These are phyloP conservation scores for Kickxella alabastrina DNA, from an alignment of 192 early-diverging fungal species.

Conservation along the genomic window DNA sequence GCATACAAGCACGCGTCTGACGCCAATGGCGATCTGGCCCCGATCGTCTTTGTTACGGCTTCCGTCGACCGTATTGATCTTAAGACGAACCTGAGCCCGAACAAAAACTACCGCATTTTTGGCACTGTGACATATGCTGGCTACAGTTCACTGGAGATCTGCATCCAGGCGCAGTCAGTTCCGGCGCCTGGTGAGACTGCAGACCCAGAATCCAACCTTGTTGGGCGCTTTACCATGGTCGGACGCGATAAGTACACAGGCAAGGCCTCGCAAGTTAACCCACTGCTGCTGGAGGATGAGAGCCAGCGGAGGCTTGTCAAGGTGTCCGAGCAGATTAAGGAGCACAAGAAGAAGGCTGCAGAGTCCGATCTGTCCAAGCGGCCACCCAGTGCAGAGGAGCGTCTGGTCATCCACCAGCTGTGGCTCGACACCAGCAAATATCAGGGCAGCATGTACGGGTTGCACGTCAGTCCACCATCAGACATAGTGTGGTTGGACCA, in stretches of 20 bases:
- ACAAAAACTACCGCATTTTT: conserved; percentile 69
- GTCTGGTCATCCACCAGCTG: conserved; percentile 71
- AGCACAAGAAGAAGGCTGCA: conserved; percentile 50
- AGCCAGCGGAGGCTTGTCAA: conserved; percentile 68
- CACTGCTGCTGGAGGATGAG: conserved; percentile 67
- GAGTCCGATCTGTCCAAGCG: conserved; percentile 56
- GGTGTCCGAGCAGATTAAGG: conserved; percentile 64
- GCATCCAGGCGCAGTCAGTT: conserved; percentile 64
- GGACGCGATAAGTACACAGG: conserved; percentile 67
- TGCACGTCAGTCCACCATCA: conserved; percentile 32
- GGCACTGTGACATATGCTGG: conserved; percentile 86
- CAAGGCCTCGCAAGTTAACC: conserved; percentile 69
- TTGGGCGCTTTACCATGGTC: conserved; percentile 88
- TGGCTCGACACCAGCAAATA: conserved; percentile 71
- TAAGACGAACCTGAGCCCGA: conserved; percentile 56
- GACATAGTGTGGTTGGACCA: conserved; percentile 71
- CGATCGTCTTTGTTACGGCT: conserved; percentile 80
- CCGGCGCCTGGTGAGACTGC: conserved; percentile 18
- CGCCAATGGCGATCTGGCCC: conserved; percentile 49
- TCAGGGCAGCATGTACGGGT: conserved; percentile 32
- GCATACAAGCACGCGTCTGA: conserved; percentile 73
- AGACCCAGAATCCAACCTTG: conserved; percentile 59
- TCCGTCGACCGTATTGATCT: conserved; percentile 85
- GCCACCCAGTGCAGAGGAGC: conserved; percentile 78
- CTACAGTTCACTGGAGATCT: conserved; percentile 83